Evolutionary conservation across 768 basidiomycete species (phyloP), one percentile per base, ranked within the genome.

Genomic region (Aureoboletus auriporus): DNA sequence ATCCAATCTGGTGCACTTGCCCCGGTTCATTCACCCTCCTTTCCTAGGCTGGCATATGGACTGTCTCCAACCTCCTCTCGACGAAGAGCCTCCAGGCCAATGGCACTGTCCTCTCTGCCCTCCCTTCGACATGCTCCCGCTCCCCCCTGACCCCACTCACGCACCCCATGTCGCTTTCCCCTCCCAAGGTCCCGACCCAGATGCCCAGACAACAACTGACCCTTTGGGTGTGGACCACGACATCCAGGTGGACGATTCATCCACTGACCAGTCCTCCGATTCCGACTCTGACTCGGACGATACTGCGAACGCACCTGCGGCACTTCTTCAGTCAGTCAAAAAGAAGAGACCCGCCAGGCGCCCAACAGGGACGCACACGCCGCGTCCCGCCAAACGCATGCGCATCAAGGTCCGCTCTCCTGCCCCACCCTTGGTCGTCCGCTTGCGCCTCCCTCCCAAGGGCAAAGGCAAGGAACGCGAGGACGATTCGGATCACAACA

Each of bases 31-130:
- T 57, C 43, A 41, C 41, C 7, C 28, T 37, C 17, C 44, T 30
- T 43, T 36, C 20, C 31, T 54, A 85, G 90, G 89, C 31, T 92
- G 88, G 87, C 90, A 93, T 66, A 82, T 83, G 76, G 79, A 83
- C 55, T 93, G 89, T 65, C 75, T 93, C 47, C 57, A 69, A 33
- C 91, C 93, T 30, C 84, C 88, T 0, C 69, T 96, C 13, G 69
- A 75, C 46, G 73, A 79, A 49, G 73, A 82, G 30, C 93, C 93
- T 2, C 76, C 82, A 33, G 91, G 90, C 57, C 75, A 75, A 63
- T 93, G 86, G 87, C 75, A 79, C 58, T 91, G 89, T 64, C 86
- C 86, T 23, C 50, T 65, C 27, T 91, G 89, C 61, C 76, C 74
- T 16, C 68, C 68, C 35, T 52, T 67, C 37, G 51, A 58, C 31